These are phyloP conservation scores for Ochetophila trinervis DNA, from an alignment of 306 rosid genomes.

Conservation along the genomic window DNA sequence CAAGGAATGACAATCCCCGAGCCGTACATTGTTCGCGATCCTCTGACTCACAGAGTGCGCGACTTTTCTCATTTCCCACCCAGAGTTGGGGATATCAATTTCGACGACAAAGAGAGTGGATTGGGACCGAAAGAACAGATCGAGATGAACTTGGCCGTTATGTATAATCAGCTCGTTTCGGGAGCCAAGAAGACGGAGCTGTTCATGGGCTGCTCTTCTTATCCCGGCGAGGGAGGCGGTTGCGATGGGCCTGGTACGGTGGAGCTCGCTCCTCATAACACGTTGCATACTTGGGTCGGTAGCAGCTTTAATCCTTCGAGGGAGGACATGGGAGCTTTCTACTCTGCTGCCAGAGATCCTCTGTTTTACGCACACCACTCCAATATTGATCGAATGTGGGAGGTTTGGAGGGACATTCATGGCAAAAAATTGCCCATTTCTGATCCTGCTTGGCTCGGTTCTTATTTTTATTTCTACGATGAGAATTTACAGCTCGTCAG, in stretches of 20 bases:
- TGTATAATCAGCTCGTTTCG: conserved; percentile 24
- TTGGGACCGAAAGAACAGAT: background rate
- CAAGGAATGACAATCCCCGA: conserved; percentile 17
- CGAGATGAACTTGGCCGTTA: conserved; percentile 2
- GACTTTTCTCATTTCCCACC: conserved; percentile 23
- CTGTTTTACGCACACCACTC: conserved; percentile 20
- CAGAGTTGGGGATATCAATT: conserved; percentile 2
- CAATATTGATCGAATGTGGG: conserved; percentile 21
- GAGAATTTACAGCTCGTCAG: conserved; percentile 21
- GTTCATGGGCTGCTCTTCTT: conserved; percentile 24
- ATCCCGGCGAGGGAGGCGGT: background rate
- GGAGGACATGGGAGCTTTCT: conserved; percentile 27
- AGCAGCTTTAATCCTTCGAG: background rate
- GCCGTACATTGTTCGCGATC: background rate
- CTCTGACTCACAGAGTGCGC: background rate
- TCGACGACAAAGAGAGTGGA: background rate
- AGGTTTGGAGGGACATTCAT: conserved; percentile 20
- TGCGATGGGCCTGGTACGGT: conserved; percentile 15
- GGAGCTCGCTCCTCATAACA: conserved; percentile 23
- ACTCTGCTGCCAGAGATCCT: conserved; percentile 25
- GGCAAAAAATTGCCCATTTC: background rate
- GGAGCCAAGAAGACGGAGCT: conserved; percentile 21
- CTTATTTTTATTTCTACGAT: conserved; percentile 27
- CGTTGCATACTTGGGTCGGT: conserved; percentile 26
- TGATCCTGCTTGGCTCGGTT: conserved; percentile 24